Evolutionary conservation across 2,329 filamentous ascomycete genomes (phyloP).

Genomic region (Magnaporthales sp.): DNA sequence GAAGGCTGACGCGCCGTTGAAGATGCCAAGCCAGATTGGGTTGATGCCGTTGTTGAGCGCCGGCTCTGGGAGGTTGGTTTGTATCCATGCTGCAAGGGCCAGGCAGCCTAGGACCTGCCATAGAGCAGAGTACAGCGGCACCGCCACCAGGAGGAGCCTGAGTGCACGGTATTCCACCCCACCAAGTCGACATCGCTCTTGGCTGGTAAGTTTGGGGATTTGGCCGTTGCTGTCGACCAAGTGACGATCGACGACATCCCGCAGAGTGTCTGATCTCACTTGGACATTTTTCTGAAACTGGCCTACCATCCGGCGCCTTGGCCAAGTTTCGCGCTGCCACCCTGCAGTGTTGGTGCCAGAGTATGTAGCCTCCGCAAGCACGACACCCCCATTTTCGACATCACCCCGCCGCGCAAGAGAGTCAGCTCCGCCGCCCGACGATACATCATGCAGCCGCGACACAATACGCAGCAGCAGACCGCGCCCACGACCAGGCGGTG

Average conservation of each 20-base stretch:
- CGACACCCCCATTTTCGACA: background rate
- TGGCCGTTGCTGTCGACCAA: slow-evolving; percentile 15
- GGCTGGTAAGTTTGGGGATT: slow-evolving; percentile 31
- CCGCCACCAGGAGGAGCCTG: slow-evolving; percentile 46
- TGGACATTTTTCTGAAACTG: background rate
- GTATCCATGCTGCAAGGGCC: slow-evolving; percentile 54
- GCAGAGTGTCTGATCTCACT: background rate
- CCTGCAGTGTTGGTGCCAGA: background rate
- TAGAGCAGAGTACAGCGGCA: slow-evolving; percentile 50
- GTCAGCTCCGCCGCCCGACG: background rate
- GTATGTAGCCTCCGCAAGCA: background rate
- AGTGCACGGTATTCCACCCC: slow-evolving; percentile 58
- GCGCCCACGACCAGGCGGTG: background rate
- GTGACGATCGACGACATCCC: background rate
- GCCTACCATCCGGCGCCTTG: background rate
- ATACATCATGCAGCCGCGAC: background rate
- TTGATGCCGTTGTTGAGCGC: slow-evolving; percentile 48
- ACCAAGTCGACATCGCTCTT: slow-evolving; percentile 49
- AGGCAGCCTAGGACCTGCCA: slow-evolving; percentile 52
- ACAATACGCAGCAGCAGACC: background rate
- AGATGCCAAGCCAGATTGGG: slow-evolving; percentile 61
- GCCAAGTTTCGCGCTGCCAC: background rate
- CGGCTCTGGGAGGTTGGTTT: slow-evolving; percentile 36
- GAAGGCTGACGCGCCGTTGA: slow-evolving; percentile 60
- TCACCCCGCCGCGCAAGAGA: background rate